Evolutionary conservation across 495 filamentous ascomycete genomes (phyloP).

Genomic region (Penicillium ucsense): DNA sequence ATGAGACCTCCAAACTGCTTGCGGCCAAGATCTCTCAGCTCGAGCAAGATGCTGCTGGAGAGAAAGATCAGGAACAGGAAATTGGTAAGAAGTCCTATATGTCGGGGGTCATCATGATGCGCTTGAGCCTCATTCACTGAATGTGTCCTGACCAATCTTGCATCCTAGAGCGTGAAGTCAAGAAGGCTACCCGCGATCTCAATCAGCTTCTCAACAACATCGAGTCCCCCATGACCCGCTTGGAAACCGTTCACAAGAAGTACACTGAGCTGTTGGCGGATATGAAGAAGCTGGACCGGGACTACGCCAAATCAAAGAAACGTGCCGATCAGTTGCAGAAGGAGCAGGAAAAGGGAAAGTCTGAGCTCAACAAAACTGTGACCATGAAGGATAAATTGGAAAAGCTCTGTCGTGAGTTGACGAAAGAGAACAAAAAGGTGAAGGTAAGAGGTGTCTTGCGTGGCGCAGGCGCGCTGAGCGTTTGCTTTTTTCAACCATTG

Average conservation of each 20-base stretch:
- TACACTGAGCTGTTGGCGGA: conserved; percentile 84
- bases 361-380: conserved; percentile 78
- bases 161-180: conserved; percentile 66
- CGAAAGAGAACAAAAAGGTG: conserved; percentile 92
- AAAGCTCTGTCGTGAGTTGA: conserved; percentile 84
- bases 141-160: conserved; percentile 11
- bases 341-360: conserved; percentile 81
- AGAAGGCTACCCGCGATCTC: conserved; percentile 85
- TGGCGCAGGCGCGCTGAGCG: background rate
- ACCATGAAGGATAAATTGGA: conserved; percentile 89
- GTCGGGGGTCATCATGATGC: background rate
- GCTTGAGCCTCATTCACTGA: background rate
- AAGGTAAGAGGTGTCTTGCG: conserved; percentile 50
- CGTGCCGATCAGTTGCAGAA: conserved; percentile 90
- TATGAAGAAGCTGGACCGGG: conserved; percentile 90
- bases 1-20: conserved; percentile 80
- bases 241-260: conserved; percentile 82
- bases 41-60: conserved; percentile 82
- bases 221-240: conserved; percentile 59
- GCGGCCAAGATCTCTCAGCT: conserved; percentile 91
- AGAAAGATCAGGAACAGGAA: conserved; percentile 91
- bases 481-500: no score
- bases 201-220: conserved; percentile 71
- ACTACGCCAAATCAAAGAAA: conserved; percentile 92
- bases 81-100: conserved; percentile 63